phyloP scores from a whole-genome alignment of 208 protist species.

The Trypanosomatidae sp. region DNA sequence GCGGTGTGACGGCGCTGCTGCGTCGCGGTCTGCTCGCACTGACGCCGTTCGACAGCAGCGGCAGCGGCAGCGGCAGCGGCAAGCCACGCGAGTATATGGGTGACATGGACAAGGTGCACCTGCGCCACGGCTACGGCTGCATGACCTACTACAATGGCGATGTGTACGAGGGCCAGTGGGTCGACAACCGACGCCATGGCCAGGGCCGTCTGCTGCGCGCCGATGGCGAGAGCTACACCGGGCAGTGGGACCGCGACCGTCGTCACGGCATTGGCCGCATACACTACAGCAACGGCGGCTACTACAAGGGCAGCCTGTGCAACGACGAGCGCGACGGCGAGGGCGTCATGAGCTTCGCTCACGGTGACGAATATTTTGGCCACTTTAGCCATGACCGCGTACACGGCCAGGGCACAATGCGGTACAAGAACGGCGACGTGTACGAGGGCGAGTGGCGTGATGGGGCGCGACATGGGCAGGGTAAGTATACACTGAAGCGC shows the following conservation, averaged over 20 bases:
- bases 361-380: constrained; percentile 84
- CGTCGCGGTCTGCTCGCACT: constrained; percentile 51
- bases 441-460: constrained; percentile 81
- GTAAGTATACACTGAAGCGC: constrained; percentile 67
- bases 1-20: constrained; percentile 21
- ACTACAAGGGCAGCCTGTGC: constrained; percentile 60
- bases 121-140: constrained; percentile 52
- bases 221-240: constrained; percentile 57
- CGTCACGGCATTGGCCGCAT: constrained; percentile 63
- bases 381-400: constrained; percentile 48
- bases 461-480: constrained; percentile 74
- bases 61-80: constrained; percentile 5
- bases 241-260: constrained; percentile 56
- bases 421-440: constrained; percentile 58
- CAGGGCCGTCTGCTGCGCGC: constrained; percentile 16
- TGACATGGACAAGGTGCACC: constrained; percentile 33
- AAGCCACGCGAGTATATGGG: constrained; percentile 60
- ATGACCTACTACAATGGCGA: constrained; percentile 70
- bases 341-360: constrained; percentile 60
- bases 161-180: constrained; percentile 71
- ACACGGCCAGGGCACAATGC: constrained; percentile 60
- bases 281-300: constrained; percentile 31
- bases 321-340: constrained; percentile 58
- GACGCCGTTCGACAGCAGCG: constrained; percentile 47
- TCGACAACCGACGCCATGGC: constrained; percentile 56